A percentile compares a stretch with the other conserved stretches of the same genome.
Conservation (phyloP, 148 eudicot species). For the Limonium bicolor region DNA sequence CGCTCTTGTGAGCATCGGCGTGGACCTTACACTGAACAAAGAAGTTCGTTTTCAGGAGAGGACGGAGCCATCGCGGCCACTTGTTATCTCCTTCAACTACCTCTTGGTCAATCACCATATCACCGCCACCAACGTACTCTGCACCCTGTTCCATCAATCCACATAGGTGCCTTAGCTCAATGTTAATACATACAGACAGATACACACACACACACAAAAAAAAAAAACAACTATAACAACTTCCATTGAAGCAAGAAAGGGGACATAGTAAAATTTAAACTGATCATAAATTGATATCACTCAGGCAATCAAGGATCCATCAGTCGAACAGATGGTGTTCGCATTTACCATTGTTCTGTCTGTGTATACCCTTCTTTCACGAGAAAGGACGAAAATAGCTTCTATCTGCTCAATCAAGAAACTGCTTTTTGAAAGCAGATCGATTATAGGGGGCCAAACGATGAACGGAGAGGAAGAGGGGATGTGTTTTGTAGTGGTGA, state of each 20-base stretch:
- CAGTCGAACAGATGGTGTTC: conserved; percentile 4
- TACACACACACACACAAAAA: background rate
- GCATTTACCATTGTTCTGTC: conserved; percentile 5
- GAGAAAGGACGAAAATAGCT: background rate
- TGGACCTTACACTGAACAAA: conserved; percentile 34
- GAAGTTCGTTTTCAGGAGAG: conserved; percentile 28
- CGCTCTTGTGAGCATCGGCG: conserved; percentile 37
- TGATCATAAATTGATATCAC: background rate
- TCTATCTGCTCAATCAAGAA: background rate
- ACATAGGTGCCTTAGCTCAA: background rate
- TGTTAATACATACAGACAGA: background rate
- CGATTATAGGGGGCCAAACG: no score
- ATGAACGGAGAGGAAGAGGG: background rate
- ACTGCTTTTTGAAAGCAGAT: no score
- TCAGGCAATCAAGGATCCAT: background rate
- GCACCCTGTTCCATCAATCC: background rate
- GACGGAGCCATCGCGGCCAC: conserved; percentile 29
- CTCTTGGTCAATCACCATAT: no score
- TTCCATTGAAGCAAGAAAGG: background rate
- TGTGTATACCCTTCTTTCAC: background rate
- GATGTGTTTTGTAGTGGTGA: background rate
- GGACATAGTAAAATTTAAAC: background rate
- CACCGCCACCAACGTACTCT: background rate
- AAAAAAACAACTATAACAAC: no score
- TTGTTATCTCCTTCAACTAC: conserved; percentile 6